Base-by-base conservation (phyloP, 164 flowering plant species). In the Aristolochia contorta region DNA sequence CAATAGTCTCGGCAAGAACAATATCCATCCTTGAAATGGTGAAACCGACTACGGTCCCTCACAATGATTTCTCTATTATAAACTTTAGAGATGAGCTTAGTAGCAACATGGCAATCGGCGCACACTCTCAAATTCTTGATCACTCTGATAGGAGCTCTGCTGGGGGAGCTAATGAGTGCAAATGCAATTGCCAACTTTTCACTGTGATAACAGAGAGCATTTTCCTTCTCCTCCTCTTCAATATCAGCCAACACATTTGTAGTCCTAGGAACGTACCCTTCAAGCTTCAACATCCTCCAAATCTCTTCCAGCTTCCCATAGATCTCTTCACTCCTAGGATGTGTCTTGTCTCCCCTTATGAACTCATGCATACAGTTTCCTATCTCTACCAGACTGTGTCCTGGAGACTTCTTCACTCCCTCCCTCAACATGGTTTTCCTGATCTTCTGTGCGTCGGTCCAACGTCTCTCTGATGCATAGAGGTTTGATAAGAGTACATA, bases 131-230 rank as follows among this genome's bases (percentile, higher is more conserved):
- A 47, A 49, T 74, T 74, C 69, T 75, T 75, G 57, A 71, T 66
- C 51, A 71, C 70, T 48, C 72, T 65, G 47, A 75, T 69, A 52
- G 78, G 70, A 21, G 70, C 56, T 33, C 71, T 55, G 1, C 46
- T 19, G 13, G 69, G 47, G 0, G 71, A 65, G 53, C 65, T 71
- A 23, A 71, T 66, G 46, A 71, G 69, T 12, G 58, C 65, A 24
- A 71, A 75, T 37, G 75, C 73, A 63, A 75, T 75, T 6, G 78
- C 75, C 57, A 75, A 48, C 64, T 71, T 75, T 75, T 75, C 78
- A 57, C 75, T 75, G 37, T 71, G 78, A 48, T 75, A 75, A 60
- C 53, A 54, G n/a, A 71, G 59, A 2, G 75, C 67, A 14, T 66
- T 63, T 57, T 71, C 78, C 67, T 66, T 71, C 57, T 75, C 75